phyloP scores from a whole-genome alignment of 116 monocot genomes.

The Phalaenopsis hybrid region DNA sequence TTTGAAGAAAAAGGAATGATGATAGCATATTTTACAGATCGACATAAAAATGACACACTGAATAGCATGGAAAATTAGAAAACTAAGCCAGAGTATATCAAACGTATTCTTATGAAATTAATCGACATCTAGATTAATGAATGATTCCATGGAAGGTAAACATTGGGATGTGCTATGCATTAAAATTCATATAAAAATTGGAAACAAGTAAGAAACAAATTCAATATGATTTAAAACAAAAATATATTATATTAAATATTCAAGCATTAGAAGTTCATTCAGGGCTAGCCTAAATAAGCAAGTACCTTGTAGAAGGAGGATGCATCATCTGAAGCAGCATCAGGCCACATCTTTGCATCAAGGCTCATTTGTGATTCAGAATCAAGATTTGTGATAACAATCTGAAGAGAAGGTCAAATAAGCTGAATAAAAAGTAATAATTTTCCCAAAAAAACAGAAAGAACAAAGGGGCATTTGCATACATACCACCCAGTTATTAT shows the following conservation, averaged over 20 bases:
- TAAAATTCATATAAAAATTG: neutral
- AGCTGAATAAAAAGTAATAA: neutral
- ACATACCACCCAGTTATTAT: too few relatives aligned
- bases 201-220: neutral
- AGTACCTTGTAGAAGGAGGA: conserved; percentile 81
- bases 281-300: neutral
- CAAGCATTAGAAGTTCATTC: neutral
- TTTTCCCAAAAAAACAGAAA: neutral
- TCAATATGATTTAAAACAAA: neutral
- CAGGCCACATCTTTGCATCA: conserved; percentile 96
- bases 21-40: neutral
- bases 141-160: neutral
- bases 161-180: neutral
- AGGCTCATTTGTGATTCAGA: conserved; percentile 45
- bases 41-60: neutral
- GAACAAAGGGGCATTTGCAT: neutral
- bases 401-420: conserved; percentile 28
- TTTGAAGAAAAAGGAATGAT: neutral
- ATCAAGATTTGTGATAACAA: conserved; percentile 88
- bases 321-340: conserved; percentile 58
- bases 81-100: neutral
- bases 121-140: neutral
- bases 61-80: neutral
- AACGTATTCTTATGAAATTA: neutral
- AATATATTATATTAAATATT: neutral